These are phyloP conservation scores for Yamadazyma taylorii DNA, from an alignment of 1,139 yeast genomes.

Conservation along the genomic window DNA sequence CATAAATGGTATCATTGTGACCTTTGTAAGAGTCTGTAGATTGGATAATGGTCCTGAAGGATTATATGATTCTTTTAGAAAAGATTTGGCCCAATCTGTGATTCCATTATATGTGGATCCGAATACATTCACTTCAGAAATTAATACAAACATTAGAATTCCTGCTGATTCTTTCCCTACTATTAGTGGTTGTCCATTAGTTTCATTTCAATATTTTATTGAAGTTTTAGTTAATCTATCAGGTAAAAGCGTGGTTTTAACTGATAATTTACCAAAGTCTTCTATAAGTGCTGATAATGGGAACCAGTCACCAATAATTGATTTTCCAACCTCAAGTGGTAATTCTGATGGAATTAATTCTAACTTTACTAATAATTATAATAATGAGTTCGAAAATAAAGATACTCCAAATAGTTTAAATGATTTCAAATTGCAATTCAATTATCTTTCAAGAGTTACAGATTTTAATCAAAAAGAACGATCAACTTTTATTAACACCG, in stretches of 20 bases:
- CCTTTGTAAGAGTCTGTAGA: slow-evolving; percentile 78
- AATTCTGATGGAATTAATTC: slow-evolving; percentile 4
- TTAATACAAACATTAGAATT: slow-evolving; percentile 63
- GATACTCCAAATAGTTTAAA: slow-evolving; percentile 10
- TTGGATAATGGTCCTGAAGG: slow-evolving; percentile 67
- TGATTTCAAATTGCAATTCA: slow-evolving; percentile 36
- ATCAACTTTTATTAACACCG: slow-evolving; percentile 69
- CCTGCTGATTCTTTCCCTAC: slow-evolving; percentile 91
- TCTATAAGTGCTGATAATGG: slow-evolving; percentile 9
- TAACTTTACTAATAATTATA: slow-evolving; percentile 8
- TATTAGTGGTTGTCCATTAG: slow-evolving; percentile 68
- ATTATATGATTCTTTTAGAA: slow-evolving; percentile 73
- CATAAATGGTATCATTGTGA: slow-evolving; percentile 74
- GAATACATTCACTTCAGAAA: slow-evolving; percentile 52
- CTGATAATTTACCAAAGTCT: slow-evolving; percentile 26
- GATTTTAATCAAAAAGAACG: slow-evolving; percentile 35
- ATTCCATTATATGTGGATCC: slow-evolving; percentile 83
- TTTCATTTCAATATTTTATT: slow-evolving; percentile 80
- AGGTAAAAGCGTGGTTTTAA: slow-evolving; percentile 38
- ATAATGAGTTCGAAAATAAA: slow-evolving; percentile 2
- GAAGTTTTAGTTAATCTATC: slow-evolving; percentile 76
- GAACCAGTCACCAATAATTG: slow-evolving; percentile 16
- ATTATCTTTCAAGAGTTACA: slow-evolving; percentile 20
- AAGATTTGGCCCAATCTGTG: slow-evolving; percentile 77
- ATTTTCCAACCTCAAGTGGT: slow-evolving; percentile 13